Percentiles rank a stretch among this genome's conserved stretches.
phyloP scores from a whole-genome alignment of 139 green algal species.

The Ettlia oleoabundans region DNA sequence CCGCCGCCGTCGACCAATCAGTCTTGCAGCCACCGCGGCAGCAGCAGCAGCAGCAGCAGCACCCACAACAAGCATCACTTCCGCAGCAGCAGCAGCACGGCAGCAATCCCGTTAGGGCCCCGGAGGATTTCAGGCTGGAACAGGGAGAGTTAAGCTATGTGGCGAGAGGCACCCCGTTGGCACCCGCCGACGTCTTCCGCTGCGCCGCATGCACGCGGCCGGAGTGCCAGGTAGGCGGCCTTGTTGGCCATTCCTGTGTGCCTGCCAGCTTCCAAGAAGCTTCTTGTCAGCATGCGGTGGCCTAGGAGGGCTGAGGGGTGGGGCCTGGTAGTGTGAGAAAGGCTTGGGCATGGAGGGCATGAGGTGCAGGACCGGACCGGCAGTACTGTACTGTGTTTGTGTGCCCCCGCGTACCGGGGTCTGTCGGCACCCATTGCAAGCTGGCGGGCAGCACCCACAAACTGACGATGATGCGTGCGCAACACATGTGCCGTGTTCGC shows the following conservation, averaged over 20 bases:
- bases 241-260: too few species aligned
- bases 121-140: slow-evolving; percentile 41
- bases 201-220: slow-evolving; percentile 74
- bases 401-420: too few species aligned
- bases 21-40: neutral
- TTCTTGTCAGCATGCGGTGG: neutral
- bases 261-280: neutral
- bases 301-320: neutral
- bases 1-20: neutral
- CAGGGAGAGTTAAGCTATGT: slow-evolving; percentile 20
- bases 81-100: slow-evolving; percentile 9
- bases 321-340: neutral
- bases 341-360: too few species aligned
- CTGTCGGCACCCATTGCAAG: too few species aligned
- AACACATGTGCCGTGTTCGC: too few species aligned
- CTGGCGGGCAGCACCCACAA: too few species aligned
- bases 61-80: too few species aligned
- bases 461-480: too few species aligned
- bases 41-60: neutral
- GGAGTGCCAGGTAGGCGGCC: slow-evolving; percentile 63
- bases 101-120: neutral
- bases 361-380: too few species aligned
- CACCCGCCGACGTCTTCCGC: slow-evolving; percentile 66
- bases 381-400: too few species aligned
- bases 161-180: neutral